Conservation (phyloP, 257 asterid genomes). For the Jacaranda mimosifolia region DNA sequence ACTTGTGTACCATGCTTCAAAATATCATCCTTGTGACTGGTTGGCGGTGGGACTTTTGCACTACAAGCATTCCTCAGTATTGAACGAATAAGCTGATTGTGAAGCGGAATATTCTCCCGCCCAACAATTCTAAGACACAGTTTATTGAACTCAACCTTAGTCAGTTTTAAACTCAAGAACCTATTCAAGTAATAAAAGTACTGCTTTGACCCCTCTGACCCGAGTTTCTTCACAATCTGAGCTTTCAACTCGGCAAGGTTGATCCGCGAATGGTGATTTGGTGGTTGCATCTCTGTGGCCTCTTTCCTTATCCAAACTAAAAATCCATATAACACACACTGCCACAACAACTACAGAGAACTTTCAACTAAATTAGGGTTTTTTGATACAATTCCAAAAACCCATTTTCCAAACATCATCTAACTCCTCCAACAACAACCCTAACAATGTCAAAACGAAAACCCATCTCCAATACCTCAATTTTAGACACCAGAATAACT, state of each 20-base stretch:
- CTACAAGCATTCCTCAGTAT: slow-evolving; percentile 68
- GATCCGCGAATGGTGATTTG: slow-evolving; percentile 66
- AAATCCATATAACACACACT: slow-evolving; percentile 46
- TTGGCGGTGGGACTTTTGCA: slow-evolving; percentile 61
- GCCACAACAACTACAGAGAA: slow-evolving; percentile 42
- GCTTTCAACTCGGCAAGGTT: slow-evolving; percentile 72
- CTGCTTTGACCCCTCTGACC: slow-evolving; percentile 70
- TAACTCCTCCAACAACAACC: slow-evolving; percentile 40
- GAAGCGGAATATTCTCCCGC: slow-evolving; percentile 68
- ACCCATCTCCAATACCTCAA: slow-evolving; percentile 47
- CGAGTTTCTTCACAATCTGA: slow-evolving; percentile 69
- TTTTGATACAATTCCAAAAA: slow-evolving; percentile 50
- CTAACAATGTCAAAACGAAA: slow-evolving; percentile 42
- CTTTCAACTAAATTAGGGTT: slow-evolving; percentile 57
- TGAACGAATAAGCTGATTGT: slow-evolving; percentile 71
- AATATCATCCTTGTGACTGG: slow-evolving; percentile 41
- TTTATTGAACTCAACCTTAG: slow-evolving; percentile 68
- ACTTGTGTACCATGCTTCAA: slow-evolving; percentile 39
- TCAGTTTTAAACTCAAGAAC: slow-evolving; percentile 68
- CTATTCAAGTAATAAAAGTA: slow-evolving; percentile 65
- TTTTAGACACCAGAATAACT: slow-evolving; percentile 26
- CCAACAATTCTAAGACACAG: slow-evolving; percentile 68
- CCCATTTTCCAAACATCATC: slow-evolving; percentile 41
- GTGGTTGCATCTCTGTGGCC: slow-evolving; percentile 64
- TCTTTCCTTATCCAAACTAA: slow-evolving; percentile 38